Conservation (phyloP, 1,284 basidiomycete genomes). For the Pseudozyma hubeiensis region DNA sequence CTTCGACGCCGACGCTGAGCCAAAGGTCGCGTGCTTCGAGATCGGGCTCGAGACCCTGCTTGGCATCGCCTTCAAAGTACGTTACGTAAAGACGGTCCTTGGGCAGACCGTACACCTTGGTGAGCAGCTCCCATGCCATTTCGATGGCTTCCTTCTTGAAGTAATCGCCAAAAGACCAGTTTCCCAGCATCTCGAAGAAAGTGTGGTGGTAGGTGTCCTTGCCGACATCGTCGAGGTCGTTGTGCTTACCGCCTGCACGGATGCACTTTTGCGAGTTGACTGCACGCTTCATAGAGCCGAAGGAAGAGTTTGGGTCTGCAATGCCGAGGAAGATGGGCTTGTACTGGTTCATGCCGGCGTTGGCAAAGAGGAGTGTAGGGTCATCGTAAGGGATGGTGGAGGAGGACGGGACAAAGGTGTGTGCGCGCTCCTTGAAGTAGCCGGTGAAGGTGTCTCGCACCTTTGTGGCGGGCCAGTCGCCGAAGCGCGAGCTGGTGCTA, state of each 20-base stretch:
- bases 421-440: conserved; percentile 80
- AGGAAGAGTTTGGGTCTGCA: conserved; percentile 88
- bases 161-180: conserved; percentile 99
- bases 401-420: conserved; percentile 92
- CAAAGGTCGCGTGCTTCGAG: conserved; percentile 84
- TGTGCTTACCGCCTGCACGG: conserved; percentile 97
- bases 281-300: conserved; percentile 89
- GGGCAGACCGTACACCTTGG: conserved; percentile 86
- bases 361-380: conserved; percentile 93
- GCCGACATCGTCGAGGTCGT: conserved; percentile 97
- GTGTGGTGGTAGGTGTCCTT: conserved; percentile 95
- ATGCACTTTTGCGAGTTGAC: conserved; percentile 98
- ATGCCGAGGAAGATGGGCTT: conserved; percentile 96
- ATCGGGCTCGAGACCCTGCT: conserved; percentile 88
- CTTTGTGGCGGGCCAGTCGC: conserved; percentile 77
- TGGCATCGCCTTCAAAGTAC: conserved; percentile 93
- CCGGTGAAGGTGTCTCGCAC: conserved; percentile 81
- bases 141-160: conserved; percentile 97
- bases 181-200: conserved; percentile 99
- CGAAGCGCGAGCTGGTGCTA: conserved; percentile 66
- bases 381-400: conserved; percentile 92
- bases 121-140: conserved; percentile 95
- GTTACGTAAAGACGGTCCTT: conserved; percentile 94
- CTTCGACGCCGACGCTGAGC: conserved; percentile 85
- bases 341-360: conserved; percentile 79